Conservation (phyloP, 2,329 filamentous ascomycete genomes). For the Alternaria gansuensis region DNA sequence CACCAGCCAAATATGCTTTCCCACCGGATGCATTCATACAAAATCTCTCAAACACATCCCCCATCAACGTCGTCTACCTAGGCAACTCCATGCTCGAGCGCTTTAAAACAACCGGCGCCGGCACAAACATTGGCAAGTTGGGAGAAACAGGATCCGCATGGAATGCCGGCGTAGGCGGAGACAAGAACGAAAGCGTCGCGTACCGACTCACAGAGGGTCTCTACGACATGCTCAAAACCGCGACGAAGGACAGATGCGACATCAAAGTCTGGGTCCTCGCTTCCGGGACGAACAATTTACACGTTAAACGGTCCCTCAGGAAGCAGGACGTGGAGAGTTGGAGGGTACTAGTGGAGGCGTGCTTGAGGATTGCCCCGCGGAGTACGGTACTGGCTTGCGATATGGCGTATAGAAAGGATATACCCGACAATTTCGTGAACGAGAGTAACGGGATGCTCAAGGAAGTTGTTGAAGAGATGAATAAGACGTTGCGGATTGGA, state of each 20-base stretch:
- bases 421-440: conserved; percentile 16
- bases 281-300: conserved; percentile 26
- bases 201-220: conserved; percentile 14
- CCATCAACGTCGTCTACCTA: conserved; percentile 23
- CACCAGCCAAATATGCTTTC: not conserved
- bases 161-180: conserved; percentile 29
- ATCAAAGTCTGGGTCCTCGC: conserved; percentile 24
- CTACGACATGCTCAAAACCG: conserved; percentile 8
- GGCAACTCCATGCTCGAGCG: conserved; percentile 34
- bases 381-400: conserved; percentile 21
- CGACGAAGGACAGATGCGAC: conserved; percentile 1
- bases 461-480: conserved; percentile 19
- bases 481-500: not conserved
- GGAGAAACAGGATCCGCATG: conserved; percentile 8
- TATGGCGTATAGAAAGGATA: conserved; percentile 17
- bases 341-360: conserved; percentile 15
- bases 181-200: conserved; percentile 23
- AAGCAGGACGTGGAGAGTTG: conserved; percentile 15
- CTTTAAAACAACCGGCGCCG: conserved; percentile 25
- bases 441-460: conserved; percentile 20
- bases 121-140: conserved; percentile 14
- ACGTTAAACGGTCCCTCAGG: conserved; percentile 9
- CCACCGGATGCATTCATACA: not conserved
- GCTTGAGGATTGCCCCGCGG: conserved; percentile 19
- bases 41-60: conserved; percentile 18